phyloP scores from a whole-genome alignment of 2,329 filamentous ascomycete genomes.

The Colletotrichum sp. region DNA sequence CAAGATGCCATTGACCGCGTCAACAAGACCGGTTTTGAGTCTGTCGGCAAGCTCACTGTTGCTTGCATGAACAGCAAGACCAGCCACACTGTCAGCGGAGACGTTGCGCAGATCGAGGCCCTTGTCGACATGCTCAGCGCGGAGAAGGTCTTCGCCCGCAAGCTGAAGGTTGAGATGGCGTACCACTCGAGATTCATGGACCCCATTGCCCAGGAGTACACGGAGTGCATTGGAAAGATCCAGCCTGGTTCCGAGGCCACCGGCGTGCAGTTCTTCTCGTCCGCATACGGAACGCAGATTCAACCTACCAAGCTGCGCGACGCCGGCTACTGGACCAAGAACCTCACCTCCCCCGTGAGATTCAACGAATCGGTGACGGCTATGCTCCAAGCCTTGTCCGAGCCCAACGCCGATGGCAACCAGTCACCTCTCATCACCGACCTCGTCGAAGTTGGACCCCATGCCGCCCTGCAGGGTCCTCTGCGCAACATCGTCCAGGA shows the following conservation, averaged over 20 bases:
- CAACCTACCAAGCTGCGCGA: background rate
- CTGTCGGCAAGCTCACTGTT: background rate
- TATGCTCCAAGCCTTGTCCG: background rate
- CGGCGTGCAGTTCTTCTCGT: background rate
- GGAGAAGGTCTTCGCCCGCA: conserved; percentile 18
- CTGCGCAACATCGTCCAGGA: background rate
- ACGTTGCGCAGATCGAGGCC: conserved; percentile 45
- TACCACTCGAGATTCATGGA: conserved; percentile 8
- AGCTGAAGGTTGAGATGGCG: background rate
- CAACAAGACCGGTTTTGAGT: background rate
- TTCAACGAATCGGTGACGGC: background rate
- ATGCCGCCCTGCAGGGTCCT: background rate
- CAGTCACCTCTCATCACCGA: background rate
- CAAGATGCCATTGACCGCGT: background rate
- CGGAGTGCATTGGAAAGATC: background rate
- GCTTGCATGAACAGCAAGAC: conserved; percentile 56
- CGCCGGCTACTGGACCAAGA: background rate
- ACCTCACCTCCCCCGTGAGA: background rate
- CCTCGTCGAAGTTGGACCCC: background rate
- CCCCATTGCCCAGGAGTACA: background rate
- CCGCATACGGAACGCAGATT: background rate
- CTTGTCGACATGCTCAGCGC: conserved; percentile 39
- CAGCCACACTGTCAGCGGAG: conserved; percentile 56
- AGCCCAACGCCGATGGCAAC: background rate
- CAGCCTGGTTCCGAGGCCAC: background rate